A percentile compares a stretch with the other conserved stretches of the same genome.
Conservation (phyloP, 78 protist species). For the slime mould (Dictyostelium discoideum) region dicty_2.7 NC_007091.3:678501-679000, state of each 20-base stretch:
- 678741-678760: not conserved
- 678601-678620: too few relatives aligned
- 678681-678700: not conserved
- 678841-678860: not conserved
- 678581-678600: too few relatives aligned
- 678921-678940: too few relatives aligned
- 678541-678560: too few relatives aligned
- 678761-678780: not conserved
- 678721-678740: not conserved
- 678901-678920: not conserved
- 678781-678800: not conserved
- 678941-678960: not conserved
- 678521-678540: too few relatives aligned
- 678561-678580: too few relatives aligned
- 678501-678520: too few relatives aligned
- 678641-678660: too few relatives aligned
- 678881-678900: not conserved
- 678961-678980: too few relatives aligned
- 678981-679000: not conserved
- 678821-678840: not conserved
- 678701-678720: not conserved
- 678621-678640: too few relatives aligned
- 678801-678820: not conserved
- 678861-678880: not conserved
- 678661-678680: not conserved